phyloP scores from a whole-genome alignment of 306 rosid species.

The Prunus mira region DNA sequence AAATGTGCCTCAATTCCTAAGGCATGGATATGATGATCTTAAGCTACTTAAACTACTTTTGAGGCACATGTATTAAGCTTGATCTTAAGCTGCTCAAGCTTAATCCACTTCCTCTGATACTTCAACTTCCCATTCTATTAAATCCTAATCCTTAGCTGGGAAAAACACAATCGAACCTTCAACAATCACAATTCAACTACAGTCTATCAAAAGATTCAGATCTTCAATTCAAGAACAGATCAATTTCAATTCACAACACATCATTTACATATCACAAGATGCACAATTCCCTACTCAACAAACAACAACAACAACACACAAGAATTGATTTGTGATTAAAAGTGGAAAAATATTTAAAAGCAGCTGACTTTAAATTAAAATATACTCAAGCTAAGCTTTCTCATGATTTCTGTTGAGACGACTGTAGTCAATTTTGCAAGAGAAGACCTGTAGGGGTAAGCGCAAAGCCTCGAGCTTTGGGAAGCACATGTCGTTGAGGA shows the following conservation, averaged over 20 bases:
- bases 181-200: background rate
- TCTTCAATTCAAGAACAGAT: background rate
- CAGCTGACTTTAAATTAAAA: background rate
- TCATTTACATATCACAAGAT: background rate
- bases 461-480: conserved; percentile 65
- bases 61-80: too few species aligned
- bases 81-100: too few species aligned
- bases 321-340: background rate
- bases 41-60: too few species aligned
- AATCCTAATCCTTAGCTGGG: background rate
- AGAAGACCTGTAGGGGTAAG: conserved; percentile 72
- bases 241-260: conserved; percentile 1
- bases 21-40: too few species aligned
- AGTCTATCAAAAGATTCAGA: background rate
- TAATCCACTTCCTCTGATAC: too few species aligned
- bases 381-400: background rate
- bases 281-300: background rate
- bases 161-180: background rate
- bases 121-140: too few species aligned
- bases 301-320: background rate
- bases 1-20: too few species aligned
- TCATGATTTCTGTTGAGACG: conserved; percentile 12
- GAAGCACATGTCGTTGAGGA: conserved; percentile 79
- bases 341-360: background rate
- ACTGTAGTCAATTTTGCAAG: conserved; percentile 36